Conservation (phyloP, 805 yeast genomes). For the Kuraishia piskuri region DNA sequence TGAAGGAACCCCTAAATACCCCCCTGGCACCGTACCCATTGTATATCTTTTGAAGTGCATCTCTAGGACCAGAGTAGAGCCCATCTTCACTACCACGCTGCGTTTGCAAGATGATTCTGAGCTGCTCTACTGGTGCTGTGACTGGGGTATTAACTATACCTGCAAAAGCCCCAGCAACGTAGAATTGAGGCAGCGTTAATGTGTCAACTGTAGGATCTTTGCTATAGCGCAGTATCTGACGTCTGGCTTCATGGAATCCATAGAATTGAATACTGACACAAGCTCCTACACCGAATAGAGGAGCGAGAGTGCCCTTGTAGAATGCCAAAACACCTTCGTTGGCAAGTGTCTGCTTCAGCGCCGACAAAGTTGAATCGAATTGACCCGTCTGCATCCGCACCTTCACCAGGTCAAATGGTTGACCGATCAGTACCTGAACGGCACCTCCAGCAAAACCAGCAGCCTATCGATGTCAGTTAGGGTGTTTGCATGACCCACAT, state of each 20-base stretch:
- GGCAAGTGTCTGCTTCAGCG: conserved; percentile 42
- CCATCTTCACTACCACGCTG: conserved; percentile 25
- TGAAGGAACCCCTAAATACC: conserved; percentile 43
- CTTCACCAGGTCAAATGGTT: conserved; percentile 64
- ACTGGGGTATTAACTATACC: conserved; percentile 60
- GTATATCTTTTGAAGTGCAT: conserved; percentile 35
- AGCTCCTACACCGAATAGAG: conserved; percentile 60
- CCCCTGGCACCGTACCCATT: conserved; percentile 35
- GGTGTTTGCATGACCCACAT: background rate
- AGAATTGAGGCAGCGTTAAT: conserved; percentile 45
- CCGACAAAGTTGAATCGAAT: conserved; percentile 39
- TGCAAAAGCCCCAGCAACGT: conserved; percentile 55
- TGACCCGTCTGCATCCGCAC: conserved; percentile 68
- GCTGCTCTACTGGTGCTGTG: conserved; percentile 59
- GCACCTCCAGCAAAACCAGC: conserved; percentile 51
- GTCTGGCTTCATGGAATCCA: conserved; percentile 61
- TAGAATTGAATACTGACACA: conserved; percentile 66
- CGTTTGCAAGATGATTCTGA: conserved; percentile 53
- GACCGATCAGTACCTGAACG: conserved; percentile 48
- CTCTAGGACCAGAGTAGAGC: conserved; percentile 32
- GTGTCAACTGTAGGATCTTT: conserved; percentile 6
- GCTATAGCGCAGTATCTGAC: conserved; percentile 36
- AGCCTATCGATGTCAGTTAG: conserved; percentile 13
- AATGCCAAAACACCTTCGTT: conserved; percentile 65
- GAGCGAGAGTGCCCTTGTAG: conserved; percentile 62